Base-by-base conservation (phyloP, 2,329 filamentous ascomycete genomes). In the Nemania sp. region DNA sequence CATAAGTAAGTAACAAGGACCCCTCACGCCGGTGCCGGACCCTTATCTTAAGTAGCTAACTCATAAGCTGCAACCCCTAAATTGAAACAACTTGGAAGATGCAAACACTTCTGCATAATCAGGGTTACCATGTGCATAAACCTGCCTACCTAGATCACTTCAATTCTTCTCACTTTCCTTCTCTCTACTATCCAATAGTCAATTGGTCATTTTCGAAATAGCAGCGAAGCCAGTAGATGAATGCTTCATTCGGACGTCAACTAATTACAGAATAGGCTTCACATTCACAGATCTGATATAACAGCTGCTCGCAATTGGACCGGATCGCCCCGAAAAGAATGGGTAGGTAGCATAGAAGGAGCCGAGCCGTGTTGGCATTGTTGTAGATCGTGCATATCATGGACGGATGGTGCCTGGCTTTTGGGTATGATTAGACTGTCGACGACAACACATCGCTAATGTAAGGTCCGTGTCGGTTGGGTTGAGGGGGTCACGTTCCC, bases 401-500 rank as follows among this genome's bases (percentile, higher is more conserved):
- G 29, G 38, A 41, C 15, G 8, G 38, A 64, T 32, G 13, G 15
- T 32, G 29, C n/a, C 51, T 60, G 43, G 51, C 43, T 43, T n/a
- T 18, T 57, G 35, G 54, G 32, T 52, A 52, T 49, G 35, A 41
- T 20, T 38, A 32, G 49, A 27, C 27, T 56, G 18, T 52, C 43
- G 11, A 27, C 51, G 60, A 59, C 64, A 65, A 22, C 68, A n/a
- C 57, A 62, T 56, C 49, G 56, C 38, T 52, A 18, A 20, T 41
- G 5, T 57, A n/a, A 35, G 35, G 64, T 2, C 56, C 20, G 41
- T 54, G 51, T 41, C 52, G 41, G 60, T 45, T 32, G 35, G 54
- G n/a, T n/a, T n/a, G n/a, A n/a, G n/a, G n/a, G n/a, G 29, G 29
- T 49, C 56, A 62, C 29, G 15, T 41, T 45, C 20, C 38, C 2